Percentiles rank a stretch among this genome's conserved stretches.
These are phyloP conservation scores for Leishmania tarentolae DNA, from an alignment of 208 protist species.

Conservation along the genomic window DNA sequence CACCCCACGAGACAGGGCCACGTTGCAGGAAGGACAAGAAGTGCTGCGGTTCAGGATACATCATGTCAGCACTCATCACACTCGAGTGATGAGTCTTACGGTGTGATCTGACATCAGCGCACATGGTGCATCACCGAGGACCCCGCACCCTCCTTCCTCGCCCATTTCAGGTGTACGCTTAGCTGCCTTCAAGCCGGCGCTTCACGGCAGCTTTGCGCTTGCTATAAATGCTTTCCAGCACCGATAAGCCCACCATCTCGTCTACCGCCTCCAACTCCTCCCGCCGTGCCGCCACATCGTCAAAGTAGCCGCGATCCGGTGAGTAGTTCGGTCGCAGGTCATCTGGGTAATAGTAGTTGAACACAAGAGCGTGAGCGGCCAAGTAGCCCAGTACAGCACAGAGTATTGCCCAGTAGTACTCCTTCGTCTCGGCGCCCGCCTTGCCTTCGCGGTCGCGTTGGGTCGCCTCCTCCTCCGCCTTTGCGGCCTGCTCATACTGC, in stretches of 20 bases:
- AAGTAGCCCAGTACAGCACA: slow-evolving; percentile 81
- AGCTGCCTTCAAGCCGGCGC: slow-evolving; percentile 27
- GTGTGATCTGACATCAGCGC: background rate
- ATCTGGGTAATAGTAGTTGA: slow-evolving; percentile 81
- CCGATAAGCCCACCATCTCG: slow-evolving; percentile 75
- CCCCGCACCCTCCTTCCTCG: background rate
- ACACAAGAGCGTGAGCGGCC: slow-evolving; percentile 73
- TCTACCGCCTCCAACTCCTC: slow-evolving; percentile 71
- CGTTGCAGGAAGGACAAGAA: background rate
- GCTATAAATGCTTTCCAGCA: slow-evolving; percentile 82
- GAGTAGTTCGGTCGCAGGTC: slow-evolving; percentile 80
- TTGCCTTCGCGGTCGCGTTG: slow-evolving; percentile 64
- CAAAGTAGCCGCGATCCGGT: slow-evolving; percentile 81
- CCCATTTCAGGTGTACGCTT: background rate
- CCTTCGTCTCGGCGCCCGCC: slow-evolving; percentile 65
- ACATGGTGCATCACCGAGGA: background rate
- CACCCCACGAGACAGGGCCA: background rate
- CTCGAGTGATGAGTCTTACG: too few relatives aligned
- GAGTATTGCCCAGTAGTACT: slow-evolving; percentile 86
- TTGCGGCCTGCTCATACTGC: slow-evolving; percentile 75
- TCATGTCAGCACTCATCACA: background rate
- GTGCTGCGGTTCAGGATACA: background rate
- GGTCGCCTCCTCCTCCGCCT: slow-evolving; percentile 74
- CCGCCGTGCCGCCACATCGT: slow-evolving; percentile 74
- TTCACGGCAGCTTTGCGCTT: slow-evolving; percentile 70